Base-by-base conservation (phyloP, 2,329 filamentous ascomycete genomes). In the Lasiodiplodia hormozganensis region DNA sequence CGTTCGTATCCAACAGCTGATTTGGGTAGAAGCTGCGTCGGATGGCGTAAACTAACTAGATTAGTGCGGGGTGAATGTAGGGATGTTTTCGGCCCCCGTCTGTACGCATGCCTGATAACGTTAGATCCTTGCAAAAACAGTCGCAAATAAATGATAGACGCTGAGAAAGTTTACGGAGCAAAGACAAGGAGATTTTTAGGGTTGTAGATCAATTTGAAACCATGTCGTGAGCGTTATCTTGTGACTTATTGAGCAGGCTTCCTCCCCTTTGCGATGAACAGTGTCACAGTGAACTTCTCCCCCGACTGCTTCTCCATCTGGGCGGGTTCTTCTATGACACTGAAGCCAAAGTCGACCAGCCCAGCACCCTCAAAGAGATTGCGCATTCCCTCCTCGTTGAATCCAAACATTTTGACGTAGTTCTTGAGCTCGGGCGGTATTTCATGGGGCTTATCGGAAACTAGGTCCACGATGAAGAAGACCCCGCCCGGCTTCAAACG, bases 381-480 rank as follows among this genome's bases (percentile, higher is more conserved):
- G 73, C 81, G 83, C 64, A 93, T 86, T 34, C 86, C 82, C 12
- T 85, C 83, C 75, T 87, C 80, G 1, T 83, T 85, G 77, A 94
- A 94, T 0, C 91, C 90, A 70, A 88, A 84, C 65, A 90, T 89
- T 38, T 85, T 86, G 23, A 94, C 85, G 0, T 88, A 90, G 43
- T 84, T 78, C 4, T 75, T 73, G 67, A 82, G 82, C 7, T 83
- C 74, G 43, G 74, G 71, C 18, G 64, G 70, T 4, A 74, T 57
- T 56, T 73, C 51, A 16, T 65, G 73, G 7, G 69, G 25, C 11
- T 49, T 28, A 67, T 72, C 0, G 57, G 60, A 82, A 21, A 91
- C 74, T 69, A 93, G 89, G 74, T 94, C 91, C 56, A 90, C 81
- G 67, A 94, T 86, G 60, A 92, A 80, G 54, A 92, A 81, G 1